Evolutionary conservation across 768 basidiomycete genomes (phyloP).

Genomic region (Tulasnella sp.): DNA sequence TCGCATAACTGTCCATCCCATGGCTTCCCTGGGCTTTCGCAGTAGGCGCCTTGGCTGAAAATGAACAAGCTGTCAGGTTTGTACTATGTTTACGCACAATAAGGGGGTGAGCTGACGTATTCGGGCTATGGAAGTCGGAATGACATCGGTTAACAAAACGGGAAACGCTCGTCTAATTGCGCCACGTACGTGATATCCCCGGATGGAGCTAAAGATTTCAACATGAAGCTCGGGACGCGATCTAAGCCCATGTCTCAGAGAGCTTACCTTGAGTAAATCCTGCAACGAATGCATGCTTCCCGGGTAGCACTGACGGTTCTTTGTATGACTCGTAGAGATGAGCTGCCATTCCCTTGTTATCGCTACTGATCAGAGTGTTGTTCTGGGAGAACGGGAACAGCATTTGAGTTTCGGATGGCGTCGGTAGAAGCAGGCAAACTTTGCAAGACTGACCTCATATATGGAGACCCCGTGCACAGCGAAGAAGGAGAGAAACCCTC

Average conservation of each 20-base stretch:
- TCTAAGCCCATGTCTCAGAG: not conserved
- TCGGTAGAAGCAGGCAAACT: not conserved
- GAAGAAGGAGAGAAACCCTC: slow-evolving; percentile 65
- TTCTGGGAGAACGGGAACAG: slow-evolving; percentile 42
- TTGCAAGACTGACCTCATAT: slow-evolving; percentile 44
- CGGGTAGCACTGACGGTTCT: slow-evolving; percentile 57
- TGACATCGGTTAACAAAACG: not conserved
- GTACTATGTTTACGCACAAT: not conserved
- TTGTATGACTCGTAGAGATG: slow-evolving; percentile 60
- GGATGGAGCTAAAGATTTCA: slow-evolving; percentile 12
- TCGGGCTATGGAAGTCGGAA: slow-evolving; percentile 38
- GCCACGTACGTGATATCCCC: slow-evolving; percentile 50
- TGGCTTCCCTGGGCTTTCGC: slow-evolving; percentile 60
- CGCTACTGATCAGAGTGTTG: slow-evolving; percentile 68
- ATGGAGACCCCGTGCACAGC: slow-evolving; percentile 71
- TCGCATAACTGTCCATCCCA: slow-evolving; percentile 61
- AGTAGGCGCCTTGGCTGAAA: slow-evolving; percentile 55
- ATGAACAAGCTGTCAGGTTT: slow-evolving; percentile 1
- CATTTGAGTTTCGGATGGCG: not conserved
- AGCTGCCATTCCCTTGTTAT: slow-evolving; percentile 83
- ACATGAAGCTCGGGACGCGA: slow-evolving; percentile 9
- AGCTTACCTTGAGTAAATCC: slow-evolving; percentile 61
- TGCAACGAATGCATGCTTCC: slow-evolving; percentile 59
- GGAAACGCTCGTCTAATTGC: slow-evolving; percentile 29
- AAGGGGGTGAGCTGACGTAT: slow-evolving; percentile 43